Base-by-base conservation (phyloP, 768 basidiomycete species). In the Amanita rubescens region DNA sequence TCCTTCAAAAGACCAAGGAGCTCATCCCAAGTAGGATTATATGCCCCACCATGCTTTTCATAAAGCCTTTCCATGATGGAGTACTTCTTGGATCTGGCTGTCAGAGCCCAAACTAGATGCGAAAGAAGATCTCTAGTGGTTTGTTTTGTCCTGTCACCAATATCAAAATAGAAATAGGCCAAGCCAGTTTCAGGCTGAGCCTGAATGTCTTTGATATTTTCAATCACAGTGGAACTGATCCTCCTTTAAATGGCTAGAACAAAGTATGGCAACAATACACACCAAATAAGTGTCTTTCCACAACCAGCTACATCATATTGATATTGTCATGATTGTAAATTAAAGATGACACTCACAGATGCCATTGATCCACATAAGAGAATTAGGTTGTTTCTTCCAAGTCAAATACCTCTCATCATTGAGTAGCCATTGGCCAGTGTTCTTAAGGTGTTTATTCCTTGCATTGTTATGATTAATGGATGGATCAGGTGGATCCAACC, bases 281-380 rank as follows among this genome's bases (percentile, higher is more conserved):
- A 34, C 44, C 44, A 46, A n/a, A 46, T 30, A 19, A 46, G 6
- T 27, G 44, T 46, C 30, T 46, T 48, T 33, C 46, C 46, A 48
- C 46, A 48, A 12, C 46, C 46, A 48, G 46, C 46, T 48, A 25
- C 5, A 37, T 4, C 15, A 25, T 6, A 14, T 15, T 9, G 6
- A 30, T n/a, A n/a, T 44, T 27, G 15, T 14, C 24, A 20, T 15
- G 8, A 44, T 14, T 14, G 9, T 7, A 44, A 3, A 6, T 14
- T 15, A 24, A 11, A n/a, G 3, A 44, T 44, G 14, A 6, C 4
- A 44, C 43, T 30, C 24, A 44, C 43, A 24, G 6, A 44, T 44
- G 1, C 43, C 43, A 44, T 44, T 44, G 15, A 44, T 30, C 43
- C 43, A 44, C 43, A 44, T 3, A 11, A 30, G 17, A 11, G 43